Conservation (phyloP, 768 basidiomycete species). For the Lactarius sp. region DNA sequence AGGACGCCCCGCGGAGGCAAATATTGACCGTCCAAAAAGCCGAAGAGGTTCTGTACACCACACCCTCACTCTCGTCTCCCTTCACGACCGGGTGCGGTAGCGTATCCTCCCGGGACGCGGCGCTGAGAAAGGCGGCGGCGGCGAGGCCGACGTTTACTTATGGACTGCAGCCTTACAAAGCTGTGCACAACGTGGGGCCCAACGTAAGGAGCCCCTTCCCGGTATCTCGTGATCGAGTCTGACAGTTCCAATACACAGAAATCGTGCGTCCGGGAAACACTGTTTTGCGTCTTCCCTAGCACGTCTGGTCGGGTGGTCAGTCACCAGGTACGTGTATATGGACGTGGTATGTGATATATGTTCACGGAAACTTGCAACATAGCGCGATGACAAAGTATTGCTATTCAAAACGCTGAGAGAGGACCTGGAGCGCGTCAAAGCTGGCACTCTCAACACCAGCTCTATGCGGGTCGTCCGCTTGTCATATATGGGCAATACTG, state of each 20-base stretch:
- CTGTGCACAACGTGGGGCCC: conserved; percentile 34
- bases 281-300: conserved; percentile 72
- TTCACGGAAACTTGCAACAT: neutral
- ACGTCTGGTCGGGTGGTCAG: conserved; percentile 69
- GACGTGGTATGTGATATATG: neutral
- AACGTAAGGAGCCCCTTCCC: neutral
- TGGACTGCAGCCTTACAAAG: conserved; percentile 50
- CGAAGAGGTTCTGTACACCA: neutral
- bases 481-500: too few relatives aligned
- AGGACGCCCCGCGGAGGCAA: neutral
- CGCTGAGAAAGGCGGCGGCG: neutral
- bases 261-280: conserved; percentile 43
- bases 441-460: conserved; percentile 7
- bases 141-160: conserved; percentile 27
- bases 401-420: conserved; percentile 13
- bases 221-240: neutral
- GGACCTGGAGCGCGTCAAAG: conserved; percentile 4
- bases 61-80: too few relatives aligned
- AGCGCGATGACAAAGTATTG: conserved; percentile 20
- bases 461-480: conserved; percentile 5
- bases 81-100: neutral
- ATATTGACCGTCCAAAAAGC: neutral
- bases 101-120: neutral
- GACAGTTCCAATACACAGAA: neutral
- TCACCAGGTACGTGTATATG: conserved; percentile 51